Evolutionary conservation across 345 rosid genomes (phyloP).

Genomic region (Durio zibethinus): DNA sequence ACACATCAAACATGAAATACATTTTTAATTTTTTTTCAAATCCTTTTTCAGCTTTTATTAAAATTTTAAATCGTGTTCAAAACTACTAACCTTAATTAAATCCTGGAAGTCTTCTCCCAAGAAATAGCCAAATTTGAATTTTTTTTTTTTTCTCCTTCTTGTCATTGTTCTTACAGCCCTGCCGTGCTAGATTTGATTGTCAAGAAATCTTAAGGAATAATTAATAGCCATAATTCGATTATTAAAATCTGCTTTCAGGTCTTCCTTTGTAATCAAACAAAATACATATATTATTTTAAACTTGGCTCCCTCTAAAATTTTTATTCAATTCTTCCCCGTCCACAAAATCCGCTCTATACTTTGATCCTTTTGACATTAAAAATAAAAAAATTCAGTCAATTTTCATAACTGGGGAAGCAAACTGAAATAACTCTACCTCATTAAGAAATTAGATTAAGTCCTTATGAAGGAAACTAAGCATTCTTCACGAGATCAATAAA

Average conservation of each 20-base stretch:
- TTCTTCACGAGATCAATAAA: not conserved
- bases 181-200: constrained; percentile 14
- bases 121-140: not conserved
- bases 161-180: not conserved
- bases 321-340: not conserved
- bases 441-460: constrained; percentile 9
- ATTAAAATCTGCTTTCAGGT: not conserved
- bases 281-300: not conserved
- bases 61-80: no score
- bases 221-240: not conserved
- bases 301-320: not conserved
- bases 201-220: not conserved
- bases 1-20: no score
- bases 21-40: no score
- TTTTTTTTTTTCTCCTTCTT: no score
- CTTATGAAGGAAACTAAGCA: not conserved
- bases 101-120: constrained; percentile 14
- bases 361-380: not conserved
- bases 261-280: not conserved
- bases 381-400: not conserved
- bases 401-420: constrained; percentile 10
- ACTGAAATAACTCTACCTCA: not conserved
- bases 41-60: no score
- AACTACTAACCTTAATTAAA: no score
- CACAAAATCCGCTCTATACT: not conserved